Evolutionary conservation across 257 asterid species (phyloP), one percentile per base, ranked within the genome.

Genomic region (Jaltomata sinuosa): DNA sequence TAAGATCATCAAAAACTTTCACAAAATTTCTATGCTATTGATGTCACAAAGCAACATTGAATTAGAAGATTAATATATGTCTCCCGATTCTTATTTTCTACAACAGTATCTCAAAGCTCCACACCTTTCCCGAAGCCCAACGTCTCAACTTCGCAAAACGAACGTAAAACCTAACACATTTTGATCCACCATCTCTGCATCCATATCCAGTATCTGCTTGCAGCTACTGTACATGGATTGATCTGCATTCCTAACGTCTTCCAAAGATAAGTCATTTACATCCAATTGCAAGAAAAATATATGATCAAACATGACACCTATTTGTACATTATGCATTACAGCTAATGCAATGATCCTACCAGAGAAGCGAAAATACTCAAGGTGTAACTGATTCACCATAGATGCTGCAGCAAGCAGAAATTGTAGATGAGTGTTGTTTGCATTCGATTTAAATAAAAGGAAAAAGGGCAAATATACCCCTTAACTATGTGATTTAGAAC

Each of bases 311-410:
- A 91, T 95, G 69, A 95, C 87, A 62, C 98, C 98, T 5, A 95
- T 89, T 89, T 97, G 98, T 55, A 97, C 86, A 87, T 91, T 93
- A 81, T 95, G 97, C 93, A 95, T 90, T 94, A 97, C 88, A 57
- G 97, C 95, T 78, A 95, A 87, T 50, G 97, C 98, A 85, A 94
- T 91, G 88, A 95, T 89, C 88, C 97, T 90, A 84, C 98, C 99
- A 21, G 93, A 85, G 90, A 97, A 93, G 83, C 67, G 88, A 85
- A 93, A 97, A 87, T 97, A 97, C 68, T 94, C 90, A 29, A 92
- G 97, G 89, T 94, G 97, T 91, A 93, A 45, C 4, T 91, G 95
- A 85, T 97, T 92, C 92, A 97, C 97, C 87, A 87, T 91, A 42
- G 97, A 97, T 50, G 95, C 99, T 97, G 97, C 93, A 89, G 94